Conservation (phyloP, 1,139 yeast species). For the Blastobotrys indianensis region DNA sequence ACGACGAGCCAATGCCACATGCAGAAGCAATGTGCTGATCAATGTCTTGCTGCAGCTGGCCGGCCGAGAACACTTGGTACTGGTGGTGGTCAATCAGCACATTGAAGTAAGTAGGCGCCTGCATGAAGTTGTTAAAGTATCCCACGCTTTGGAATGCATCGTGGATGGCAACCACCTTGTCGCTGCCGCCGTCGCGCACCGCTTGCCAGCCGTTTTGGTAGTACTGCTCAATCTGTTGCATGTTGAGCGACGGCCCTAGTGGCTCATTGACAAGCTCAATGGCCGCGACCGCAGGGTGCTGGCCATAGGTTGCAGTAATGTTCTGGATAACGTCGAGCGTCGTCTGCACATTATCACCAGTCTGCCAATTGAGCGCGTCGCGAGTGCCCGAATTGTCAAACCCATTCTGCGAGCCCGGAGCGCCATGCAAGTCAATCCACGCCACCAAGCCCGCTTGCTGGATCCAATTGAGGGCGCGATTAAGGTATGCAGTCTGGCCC, state of each 20-base stretch:
- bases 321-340: constrained; percentile 45
- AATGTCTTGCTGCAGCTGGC: constrained; percentile 50
- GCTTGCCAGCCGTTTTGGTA: constrained; percentile 50
- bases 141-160: constrained; percentile 63
- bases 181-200: constrained; percentile 45
- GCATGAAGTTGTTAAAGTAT: constrained; percentile 58
- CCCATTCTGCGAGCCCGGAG: constrained; percentile 96
- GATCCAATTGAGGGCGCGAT: constrained; percentile 75
- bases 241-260: constrained; percentile 59
- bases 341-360: constrained; percentile 43
- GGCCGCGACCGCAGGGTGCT: constrained; percentile 61
- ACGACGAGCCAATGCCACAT: constrained; percentile 53
- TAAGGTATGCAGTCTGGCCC: constrained; percentile 73
- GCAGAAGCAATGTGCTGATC: constrained; percentile 60
- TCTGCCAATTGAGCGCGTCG: constrained; percentile 51
- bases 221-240: constrained; percentile 53
- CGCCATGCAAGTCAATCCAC: constrained; percentile 94
- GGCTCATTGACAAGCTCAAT: constrained; percentile 90
- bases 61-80: constrained; percentile 75
- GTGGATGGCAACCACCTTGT: constrained; percentile 54
- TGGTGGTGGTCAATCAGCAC: constrained; percentile 85
- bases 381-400: constrained; percentile 91
- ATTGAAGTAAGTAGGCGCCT: constrained; percentile 45
- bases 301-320: constrained; percentile 59
- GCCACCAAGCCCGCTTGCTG: constrained; percentile 56